Conservation (phyloP, 2,329 filamentous ascomycete genomes). For the Celoporthe dispersa region DNA sequence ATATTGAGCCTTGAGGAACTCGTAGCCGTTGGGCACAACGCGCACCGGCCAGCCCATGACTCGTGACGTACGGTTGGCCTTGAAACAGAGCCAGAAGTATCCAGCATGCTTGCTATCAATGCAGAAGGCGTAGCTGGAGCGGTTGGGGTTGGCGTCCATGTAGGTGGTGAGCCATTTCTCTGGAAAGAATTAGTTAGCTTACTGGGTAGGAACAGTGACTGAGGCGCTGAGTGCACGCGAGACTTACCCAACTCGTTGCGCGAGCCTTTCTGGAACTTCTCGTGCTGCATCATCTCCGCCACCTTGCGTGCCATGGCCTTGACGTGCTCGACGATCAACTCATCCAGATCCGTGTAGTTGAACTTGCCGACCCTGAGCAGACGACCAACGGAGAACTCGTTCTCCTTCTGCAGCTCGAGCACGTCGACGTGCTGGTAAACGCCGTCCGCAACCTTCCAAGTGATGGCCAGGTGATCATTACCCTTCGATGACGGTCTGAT, state of each 20-base stretch:
- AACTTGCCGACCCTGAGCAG: constrained; percentile 87
- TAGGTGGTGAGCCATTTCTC: constrained; percentile 97
- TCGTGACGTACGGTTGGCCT: constrained; percentile 76
- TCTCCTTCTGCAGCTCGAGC: constrained; percentile 94
- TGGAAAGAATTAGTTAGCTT: constrained; percentile 45
- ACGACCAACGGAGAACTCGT: constrained; percentile 90
- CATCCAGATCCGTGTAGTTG: constrained; percentile 94
- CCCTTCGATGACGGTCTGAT: constrained; percentile 96
- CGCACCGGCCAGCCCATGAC: constrained; percentile 85
- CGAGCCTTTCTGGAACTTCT: constrained; percentile 87
- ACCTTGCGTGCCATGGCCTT: constrained; percentile 98
- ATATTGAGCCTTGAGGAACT: constrained; percentile 86
- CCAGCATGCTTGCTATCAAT: constrained; percentile 89
- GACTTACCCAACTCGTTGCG: constrained; percentile 82
- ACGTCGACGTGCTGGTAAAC: constrained; percentile 99
- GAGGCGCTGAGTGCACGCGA: constrained; percentile 7
- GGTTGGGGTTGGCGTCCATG: constrained; percentile 92
- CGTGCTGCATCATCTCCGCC: constrained; percentile 91
- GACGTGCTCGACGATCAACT: constrained; percentile 95
- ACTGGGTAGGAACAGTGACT: neutral
- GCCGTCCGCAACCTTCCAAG: constrained; percentile 95
- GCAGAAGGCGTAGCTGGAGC: constrained; percentile 94
- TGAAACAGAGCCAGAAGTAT: constrained; percentile 96
- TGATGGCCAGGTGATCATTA: constrained; percentile 91
- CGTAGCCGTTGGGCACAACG: constrained; percentile 90